Percentiles rank a stretch among this genome's conserved stretches.
phyloP scores from a whole-genome alignment of 352 stramenopile genomes.

The Nothophytophthora sp. region DNA sequence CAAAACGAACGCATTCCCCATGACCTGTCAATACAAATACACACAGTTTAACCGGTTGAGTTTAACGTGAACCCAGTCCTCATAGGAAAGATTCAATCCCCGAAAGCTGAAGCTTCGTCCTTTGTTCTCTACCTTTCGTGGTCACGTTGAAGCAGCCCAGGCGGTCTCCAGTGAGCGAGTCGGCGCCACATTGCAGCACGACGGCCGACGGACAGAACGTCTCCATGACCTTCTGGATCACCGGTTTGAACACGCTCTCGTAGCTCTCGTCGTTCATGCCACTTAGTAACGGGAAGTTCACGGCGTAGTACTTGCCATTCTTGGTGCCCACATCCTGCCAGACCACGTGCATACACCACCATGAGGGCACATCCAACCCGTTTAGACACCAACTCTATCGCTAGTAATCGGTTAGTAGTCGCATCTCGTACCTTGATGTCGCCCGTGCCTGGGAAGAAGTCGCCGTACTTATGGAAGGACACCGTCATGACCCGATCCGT shows the following conservation, averaged over 20 bases:
- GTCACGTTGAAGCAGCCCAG: conserved; percentile 99
- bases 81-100: too few species aligned
- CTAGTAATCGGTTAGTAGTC: background rate
- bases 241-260: conserved; percentile 96
- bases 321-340: conserved; percentile 91
- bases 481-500: conserved; percentile 99
- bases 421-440: conserved; percentile 55
- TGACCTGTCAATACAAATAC: too few species aligned
- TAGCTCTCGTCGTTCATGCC: conserved; percentile 97
- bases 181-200: conserved; percentile 97
- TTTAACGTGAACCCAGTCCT: too few species aligned
- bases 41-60: too few species aligned
- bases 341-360: background rate
- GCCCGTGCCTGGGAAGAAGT: conserved; percentile 98
- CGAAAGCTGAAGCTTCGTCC: too few species aligned
- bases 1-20: conserved; percentile 72
- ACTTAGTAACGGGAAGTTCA: conserved; percentile 96
- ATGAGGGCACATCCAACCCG: background rate
- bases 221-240: conserved; percentile 94
- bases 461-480: conserved; percentile 98
- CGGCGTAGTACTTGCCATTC: conserved; percentile 92
- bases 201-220: conserved; percentile 89
- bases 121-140: too few species aligned
- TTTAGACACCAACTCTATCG: background rate
- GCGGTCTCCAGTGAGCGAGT: conserved; percentile 96